Base-by-base conservation (phyloP, 352 stramenopile genomes). In the Globisporangium spinosum region DNA sequence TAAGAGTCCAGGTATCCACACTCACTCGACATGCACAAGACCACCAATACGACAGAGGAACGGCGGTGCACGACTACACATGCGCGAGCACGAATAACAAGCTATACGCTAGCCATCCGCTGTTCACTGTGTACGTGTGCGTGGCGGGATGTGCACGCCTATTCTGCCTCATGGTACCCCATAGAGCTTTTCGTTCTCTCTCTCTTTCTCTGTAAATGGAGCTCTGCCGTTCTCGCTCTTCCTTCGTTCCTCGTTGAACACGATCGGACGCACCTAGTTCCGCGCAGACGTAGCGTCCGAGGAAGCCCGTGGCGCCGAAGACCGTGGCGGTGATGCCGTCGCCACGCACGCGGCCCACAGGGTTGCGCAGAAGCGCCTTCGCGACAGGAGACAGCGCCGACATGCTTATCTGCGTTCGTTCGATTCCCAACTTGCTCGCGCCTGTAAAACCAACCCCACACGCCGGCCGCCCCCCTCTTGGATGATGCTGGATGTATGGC, bases 301-400 rank as follows among this genome's bases (percentile, higher is more conserved):
- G 80, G 76, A 98, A 98, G 49, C 97, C 97, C 59, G 89, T 97
- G 62, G 82, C 89, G 64, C 97, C 97, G 74, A 99, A 99, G 59
- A 99, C 86, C 5, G 94, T 89, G 56, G 96, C 92, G n/a, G 91
- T 98, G 69, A 98, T 80, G 43, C 89, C 93, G 65, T 93, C 75
- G 65, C 77, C 83, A 67, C 82, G 77, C 51, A 82, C 76, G 66
- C 92, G 86, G 40, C 90, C 90, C 53, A 80, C 73, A 45, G 89
- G 85, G 77, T 91, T 81, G 73, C 87, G 87, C 73, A 95, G 75
- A 66, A 86, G 64, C 67, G 88, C 86, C 69, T 83, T 86, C 63
- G 83, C 77, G 61, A 93, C 83, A 56, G 88, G 83, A 73, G 86
- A 92, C 68, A 96, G 77, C 69, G 80, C 79, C 78, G 88, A 96